Base-by-base conservation (phyloP, 352 stramenopile genomes). In the Phytophthora crassamura region DNA sequence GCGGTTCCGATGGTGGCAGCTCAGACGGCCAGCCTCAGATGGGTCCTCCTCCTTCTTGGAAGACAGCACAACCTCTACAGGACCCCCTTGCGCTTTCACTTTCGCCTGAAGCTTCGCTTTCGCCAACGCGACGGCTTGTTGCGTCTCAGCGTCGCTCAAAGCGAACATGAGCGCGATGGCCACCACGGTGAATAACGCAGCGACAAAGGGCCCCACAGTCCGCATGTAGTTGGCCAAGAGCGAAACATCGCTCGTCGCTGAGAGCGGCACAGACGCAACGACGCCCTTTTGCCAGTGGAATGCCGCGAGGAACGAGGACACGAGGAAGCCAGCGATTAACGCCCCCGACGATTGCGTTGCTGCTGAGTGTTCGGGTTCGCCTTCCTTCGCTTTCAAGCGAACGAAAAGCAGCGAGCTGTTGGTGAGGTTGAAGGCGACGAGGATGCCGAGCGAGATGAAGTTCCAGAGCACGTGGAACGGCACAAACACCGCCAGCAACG, bases 401-500 rank as follows among this genome's bases (percentile, higher is more conserved):
- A 95, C 72, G 3, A 94, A 67, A 11, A 97, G 59, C 2, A 97
- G 59, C 18, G 84, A 96, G 14, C 71, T 78, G 56, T 97, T 98
- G n/a, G 89, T 95, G 3, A 97, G 50, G 66, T 97, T 97, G 58
- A 98, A 98, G 0, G 88, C 86, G 0, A 97, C 75, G 2, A 98
- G 60, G 49, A 98, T 96, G 4, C 89, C 91, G 18, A 95, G 80
- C n/a, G 80, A 94, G 51, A 98, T 97, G 59, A 97, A 90, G 64
- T 92, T 88, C 88, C 93, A 95, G 1, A 98, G 74, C 38, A 91
- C 74, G 32, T 86, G 75, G 69, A 97, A 97, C 5, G 90, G 89
- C 32, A 97, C 75, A 51, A 89, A 89, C 2, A 94, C 64, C 0
- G 88, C 78, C 30, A 97, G 78, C 9, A 74, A 12, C 6, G 82